Conservation (phyloP, 306 rosid genomes). For the Citrullus colocynthis region DNA sequence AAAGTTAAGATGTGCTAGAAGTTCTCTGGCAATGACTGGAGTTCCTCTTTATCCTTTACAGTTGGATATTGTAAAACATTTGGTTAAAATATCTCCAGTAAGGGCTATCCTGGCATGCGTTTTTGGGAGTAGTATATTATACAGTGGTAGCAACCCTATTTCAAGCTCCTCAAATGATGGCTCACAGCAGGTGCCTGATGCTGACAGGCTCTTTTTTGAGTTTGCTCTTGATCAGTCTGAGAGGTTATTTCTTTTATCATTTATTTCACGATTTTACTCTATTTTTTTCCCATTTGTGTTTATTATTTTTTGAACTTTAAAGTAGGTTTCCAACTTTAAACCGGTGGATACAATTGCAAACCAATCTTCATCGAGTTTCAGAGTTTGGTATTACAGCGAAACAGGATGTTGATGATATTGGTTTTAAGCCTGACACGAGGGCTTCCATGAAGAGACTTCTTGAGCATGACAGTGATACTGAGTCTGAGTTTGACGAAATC, state of each 20-base stretch:
- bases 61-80: conserved; percentile 83
- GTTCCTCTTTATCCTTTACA: conserved; percentile 79
- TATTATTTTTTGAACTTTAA: conserved; percentile 8
- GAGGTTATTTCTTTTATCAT: conserved; percentile 36
- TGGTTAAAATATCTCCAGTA: conserved; percentile 91
- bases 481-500: conserved; percentile 72
- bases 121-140: conserved; percentile 86
- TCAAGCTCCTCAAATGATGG: conserved; percentile 75
- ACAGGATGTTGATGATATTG: conserved; percentile 41
- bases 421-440: conserved; percentile 40
- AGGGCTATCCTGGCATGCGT: conserved; percentile 94
- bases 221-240: conserved; percentile 98
- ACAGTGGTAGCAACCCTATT: conserved; percentile 54
- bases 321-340: conserved; percentile 91
- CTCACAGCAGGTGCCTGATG: conserved; percentile 63
- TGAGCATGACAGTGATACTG: conserved; percentile 72
- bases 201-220: conserved; percentile 77
- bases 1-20: conserved; percentile 57
- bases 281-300: background rate
- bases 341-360: conserved; percentile 99
- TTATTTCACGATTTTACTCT: background rate
- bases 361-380: conserved; percentile 94
- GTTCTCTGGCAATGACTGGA: conserved; percentile 68
- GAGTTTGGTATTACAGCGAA: conserved; percentile 72
- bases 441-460: conserved; percentile 76